phyloP scores from a whole-genome alignment of 345 rosid genomes.

The Gossypium raimondii region DNA sequence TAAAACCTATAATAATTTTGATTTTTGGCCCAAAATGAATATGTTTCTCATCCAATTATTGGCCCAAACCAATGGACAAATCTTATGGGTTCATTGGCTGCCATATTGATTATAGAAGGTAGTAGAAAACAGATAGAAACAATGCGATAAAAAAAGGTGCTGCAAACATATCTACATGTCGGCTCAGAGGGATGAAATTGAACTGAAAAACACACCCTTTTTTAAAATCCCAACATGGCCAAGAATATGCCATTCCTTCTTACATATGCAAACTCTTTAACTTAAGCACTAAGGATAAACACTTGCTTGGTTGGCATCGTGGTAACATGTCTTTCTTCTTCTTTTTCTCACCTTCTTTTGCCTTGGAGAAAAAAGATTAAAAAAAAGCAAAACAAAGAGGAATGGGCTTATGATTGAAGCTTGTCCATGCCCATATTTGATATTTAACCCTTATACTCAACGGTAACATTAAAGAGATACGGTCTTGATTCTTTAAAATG shows the following conservation, averaged over 20 bases:
- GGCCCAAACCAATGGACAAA: neutral
- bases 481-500: no score
- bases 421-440: neutral
- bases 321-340: neutral
- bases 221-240: no score
- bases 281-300: conserved; percentile 14
- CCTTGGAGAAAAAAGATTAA: neutral
- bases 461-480: no score
- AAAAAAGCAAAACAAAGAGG: neutral
- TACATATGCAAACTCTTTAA: neutral
- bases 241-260: neutral
- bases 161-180: neutral
- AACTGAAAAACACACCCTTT: neutral
- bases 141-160: neutral
- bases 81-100: neutral
- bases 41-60: neutral
- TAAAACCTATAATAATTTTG: no score
- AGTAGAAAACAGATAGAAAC: neutral
- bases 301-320: conserved; percentile 1
- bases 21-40: neutral
- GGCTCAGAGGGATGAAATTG: neutral
- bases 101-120: neutral
- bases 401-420: conserved; percentile 30
- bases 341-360: neutral
- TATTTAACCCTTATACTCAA: no score